phyloP scores from a whole-genome alignment of 176 grass and related monocot genomes.

The Alloteropsis semialata region DNA sequence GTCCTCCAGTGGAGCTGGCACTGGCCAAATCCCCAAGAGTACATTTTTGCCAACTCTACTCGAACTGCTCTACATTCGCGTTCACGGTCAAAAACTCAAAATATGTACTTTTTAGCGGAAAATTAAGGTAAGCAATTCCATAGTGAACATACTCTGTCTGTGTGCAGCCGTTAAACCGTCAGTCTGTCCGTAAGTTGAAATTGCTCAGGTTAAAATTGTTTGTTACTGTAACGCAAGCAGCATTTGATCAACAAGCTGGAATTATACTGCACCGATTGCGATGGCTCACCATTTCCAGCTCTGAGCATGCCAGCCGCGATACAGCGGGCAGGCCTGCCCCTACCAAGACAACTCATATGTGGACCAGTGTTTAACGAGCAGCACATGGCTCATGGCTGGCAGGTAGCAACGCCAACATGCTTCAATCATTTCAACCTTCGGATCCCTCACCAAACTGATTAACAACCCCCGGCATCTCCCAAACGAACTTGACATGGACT shows the following conservation, averaged over 20 bases:
- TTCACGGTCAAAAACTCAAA: too few species aligned
- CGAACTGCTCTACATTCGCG: too few species aligned
- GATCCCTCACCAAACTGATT: constrained; percentile 11
- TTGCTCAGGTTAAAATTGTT: too few species aligned
- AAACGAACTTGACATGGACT: neutral
- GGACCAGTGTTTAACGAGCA: constrained; percentile 23
- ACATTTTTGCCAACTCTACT: too few species aligned
- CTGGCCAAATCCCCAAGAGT: too few species aligned
- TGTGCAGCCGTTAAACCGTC: too few species aligned
- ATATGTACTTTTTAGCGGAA: too few species aligned
- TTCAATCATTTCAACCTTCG: constrained; percentile 43
- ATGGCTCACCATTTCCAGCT: neutral
- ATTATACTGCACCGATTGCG: neutral
- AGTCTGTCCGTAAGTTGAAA: too few species aligned
- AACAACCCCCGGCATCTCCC: neutral
- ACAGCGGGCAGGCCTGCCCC: constrained; percentile 11
- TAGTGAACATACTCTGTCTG: too few species aligned
- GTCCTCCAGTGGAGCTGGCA: too few species aligned
- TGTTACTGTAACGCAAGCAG: neutral
- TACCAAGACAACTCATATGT: constrained; percentile 16
- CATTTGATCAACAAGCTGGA: neutral
- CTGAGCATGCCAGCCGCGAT: neutral
- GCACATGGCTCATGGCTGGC: constrained; percentile 32
- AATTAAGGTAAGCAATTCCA: too few species aligned
- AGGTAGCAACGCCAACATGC: constrained; percentile 29